Evolutionary conservation across 2,329 filamentous ascomycete genomes (phyloP).

Genomic region (Diplodia mutila): DNA sequence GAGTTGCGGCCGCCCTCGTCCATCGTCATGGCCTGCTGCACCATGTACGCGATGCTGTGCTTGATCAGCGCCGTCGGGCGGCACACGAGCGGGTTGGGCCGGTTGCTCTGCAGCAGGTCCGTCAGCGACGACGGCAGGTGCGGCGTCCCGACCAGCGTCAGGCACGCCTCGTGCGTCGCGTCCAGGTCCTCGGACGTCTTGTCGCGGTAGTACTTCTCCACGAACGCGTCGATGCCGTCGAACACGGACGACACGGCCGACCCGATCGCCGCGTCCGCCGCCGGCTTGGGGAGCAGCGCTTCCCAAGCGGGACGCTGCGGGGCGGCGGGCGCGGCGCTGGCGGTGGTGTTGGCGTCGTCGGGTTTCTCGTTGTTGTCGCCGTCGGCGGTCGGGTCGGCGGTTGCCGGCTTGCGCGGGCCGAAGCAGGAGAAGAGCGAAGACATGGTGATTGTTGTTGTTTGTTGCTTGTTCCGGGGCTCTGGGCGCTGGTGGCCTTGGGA

Average conservation of each 20-base stretch:
- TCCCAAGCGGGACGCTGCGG: neutral
- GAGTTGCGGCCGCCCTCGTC: slow-evolving; percentile 15
- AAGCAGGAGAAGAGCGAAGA: slow-evolving; percentile 11
- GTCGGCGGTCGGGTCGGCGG: neutral
- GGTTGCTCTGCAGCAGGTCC: slow-evolving; percentile 12
- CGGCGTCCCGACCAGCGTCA: slow-evolving; percentile 16
- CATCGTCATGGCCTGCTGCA: slow-evolving; percentile 20
- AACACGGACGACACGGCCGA: slow-evolving; percentile 34
- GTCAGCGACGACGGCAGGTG: slow-evolving; percentile 12
- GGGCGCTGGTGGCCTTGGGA: neutral
- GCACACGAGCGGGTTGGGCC: slow-evolving; percentile 15
- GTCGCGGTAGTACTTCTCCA: slow-evolving; percentile 41
- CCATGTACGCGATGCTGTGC: slow-evolving; percentile 12
- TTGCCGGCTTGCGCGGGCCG: slow-evolving; percentile 4
- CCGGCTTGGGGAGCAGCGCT: slow-evolving; percentile 31
- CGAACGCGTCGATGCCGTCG: slow-evolving; percentile 34
- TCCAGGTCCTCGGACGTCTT: slow-evolving; percentile 15
- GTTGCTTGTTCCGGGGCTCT: neutral
- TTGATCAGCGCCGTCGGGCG: slow-evolving; percentile 6
- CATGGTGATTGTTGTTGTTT: neutral
- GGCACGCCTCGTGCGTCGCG: slow-evolving; percentile 5
- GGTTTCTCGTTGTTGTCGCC: neutral
- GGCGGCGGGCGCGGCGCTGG: neutral
- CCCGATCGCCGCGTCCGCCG: slow-evolving; percentile 33
- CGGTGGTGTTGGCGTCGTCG: neutral